Conservation (phyloP, 306 rosid species). For the Sicyos baderoa region DNA sequence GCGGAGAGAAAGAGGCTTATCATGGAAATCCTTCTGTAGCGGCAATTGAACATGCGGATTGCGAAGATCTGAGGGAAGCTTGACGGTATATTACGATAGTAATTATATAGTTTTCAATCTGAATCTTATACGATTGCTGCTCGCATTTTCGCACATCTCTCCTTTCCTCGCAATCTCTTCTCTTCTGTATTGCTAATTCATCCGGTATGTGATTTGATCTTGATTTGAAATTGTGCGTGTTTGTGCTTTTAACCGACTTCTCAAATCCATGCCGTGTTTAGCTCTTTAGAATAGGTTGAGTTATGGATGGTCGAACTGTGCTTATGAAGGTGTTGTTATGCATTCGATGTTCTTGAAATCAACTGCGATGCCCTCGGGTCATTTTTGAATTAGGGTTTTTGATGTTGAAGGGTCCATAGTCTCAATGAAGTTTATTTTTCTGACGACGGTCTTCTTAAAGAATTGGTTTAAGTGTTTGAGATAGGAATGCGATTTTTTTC, state of each 20-base stretch:
- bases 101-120: constrained; percentile 22
- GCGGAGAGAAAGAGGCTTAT: constrained; percentile 4
- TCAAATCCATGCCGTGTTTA: background rate
- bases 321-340: too few relatives aligned
- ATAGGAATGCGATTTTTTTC: background rate
- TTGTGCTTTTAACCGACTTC: background rate
- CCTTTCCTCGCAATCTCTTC: constrained; percentile 1
- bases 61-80: constrained; percentile 17
- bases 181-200: background rate
- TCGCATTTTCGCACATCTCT: constrained; percentile 3
- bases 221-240: background rate
- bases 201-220: background rate
- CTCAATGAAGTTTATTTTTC: background rate
- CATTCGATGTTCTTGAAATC: background rate
- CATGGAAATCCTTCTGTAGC: constrained; percentile 16
- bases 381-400: background rate
- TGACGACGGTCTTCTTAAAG: background rate
- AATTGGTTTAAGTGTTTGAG: background rate
- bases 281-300: background rate
- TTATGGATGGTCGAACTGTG: background rate
- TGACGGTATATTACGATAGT: constrained; percentile 13
- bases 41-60: constrained; percentile 22
- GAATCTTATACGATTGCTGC: constrained; percentile 20
- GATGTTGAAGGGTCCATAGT: background rate
- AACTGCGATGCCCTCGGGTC: background rate